Conservation (phyloP, 202 grass and related monocot species). For the Panicum virgatum region DNA sequence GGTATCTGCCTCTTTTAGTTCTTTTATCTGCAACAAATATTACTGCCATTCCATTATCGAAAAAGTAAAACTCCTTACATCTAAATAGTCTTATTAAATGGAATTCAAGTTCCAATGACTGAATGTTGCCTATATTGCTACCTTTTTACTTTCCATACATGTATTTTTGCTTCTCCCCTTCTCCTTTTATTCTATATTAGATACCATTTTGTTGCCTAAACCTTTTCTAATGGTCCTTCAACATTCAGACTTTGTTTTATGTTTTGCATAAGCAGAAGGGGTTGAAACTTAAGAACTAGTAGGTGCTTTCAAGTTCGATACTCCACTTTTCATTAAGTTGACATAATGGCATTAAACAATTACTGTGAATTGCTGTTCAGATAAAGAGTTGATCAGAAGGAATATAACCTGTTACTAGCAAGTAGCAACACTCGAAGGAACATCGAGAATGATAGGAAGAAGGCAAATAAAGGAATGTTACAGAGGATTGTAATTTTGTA, state of each 20-base stretch:
- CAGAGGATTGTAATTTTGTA: neutral
- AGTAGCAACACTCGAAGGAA: too few species aligned
- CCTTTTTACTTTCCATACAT: neutral
- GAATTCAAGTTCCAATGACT: neutral
- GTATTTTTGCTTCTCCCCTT: neutral
- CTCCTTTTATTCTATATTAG: neutral
- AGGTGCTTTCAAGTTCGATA: neutral
- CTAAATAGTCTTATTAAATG: constrained; percentile 2
- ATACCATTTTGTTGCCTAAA: neutral
- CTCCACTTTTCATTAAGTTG: constrained; percentile 13
- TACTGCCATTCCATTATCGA: neutral
- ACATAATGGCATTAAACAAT: constrained; percentile 6
- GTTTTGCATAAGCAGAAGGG: constrained; percentile 19
- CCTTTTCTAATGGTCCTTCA: neutral
- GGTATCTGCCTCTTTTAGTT: constrained; percentile 50
- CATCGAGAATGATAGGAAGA: too few species aligned
- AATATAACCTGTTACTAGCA: neutral
- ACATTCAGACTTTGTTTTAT: neutral
- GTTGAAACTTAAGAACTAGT: constrained; percentile 14
- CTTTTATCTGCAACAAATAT: constrained; percentile 15
- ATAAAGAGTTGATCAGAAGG: constrained; percentile 18
- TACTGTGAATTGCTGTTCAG: neutral
- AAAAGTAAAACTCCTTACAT: too few species aligned
- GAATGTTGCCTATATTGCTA: constrained; percentile 1
- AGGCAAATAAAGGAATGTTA: neutral